Conservation (phyloP, 192 early-diverging fungal species). For the Rhizophagus sp. region DNA sequence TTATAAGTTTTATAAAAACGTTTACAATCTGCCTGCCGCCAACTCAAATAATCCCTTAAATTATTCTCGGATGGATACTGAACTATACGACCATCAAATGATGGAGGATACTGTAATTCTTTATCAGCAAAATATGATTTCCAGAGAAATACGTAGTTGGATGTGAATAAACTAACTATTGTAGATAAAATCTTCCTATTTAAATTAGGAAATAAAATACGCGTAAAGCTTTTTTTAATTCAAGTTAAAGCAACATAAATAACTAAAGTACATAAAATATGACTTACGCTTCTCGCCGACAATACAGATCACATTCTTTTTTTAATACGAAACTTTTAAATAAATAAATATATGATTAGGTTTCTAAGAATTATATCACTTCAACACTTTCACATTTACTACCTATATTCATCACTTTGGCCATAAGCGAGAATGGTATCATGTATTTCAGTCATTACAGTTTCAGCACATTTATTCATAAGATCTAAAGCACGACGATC, state of each 20-base stretch:
- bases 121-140: constrained; percentile 64
- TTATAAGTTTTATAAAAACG: not conserved
- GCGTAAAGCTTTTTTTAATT: not conserved
- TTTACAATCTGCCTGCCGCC: constrained; percentile 91
- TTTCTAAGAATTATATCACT: not conserved
- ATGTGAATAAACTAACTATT: constrained; percentile 83
- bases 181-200: constrained; percentile 78
- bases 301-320: constrained; percentile 63
- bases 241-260: too few species aligned
- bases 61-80: constrained; percentile 81
- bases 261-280: not conserved
- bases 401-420: constrained; percentile 90
- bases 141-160: constrained; percentile 87
- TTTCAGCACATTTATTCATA: constrained; percentile 79
- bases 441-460: constrained; percentile 77
- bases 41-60: constrained; percentile 89
- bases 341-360: not conserved
- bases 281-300: constrained; percentile 63
- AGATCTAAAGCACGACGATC: constrained; percentile 74
- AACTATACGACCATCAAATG: constrained; percentile 90
- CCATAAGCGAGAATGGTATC: constrained; percentile 89
- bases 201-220: not conserved
- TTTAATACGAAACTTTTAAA: constrained; percentile 70
- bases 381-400: not conserved
- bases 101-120: constrained; percentile 73